Base-by-base conservation (phyloP, 78 protist genomes). In the Dictyostelium brefeldianum region DNA sequence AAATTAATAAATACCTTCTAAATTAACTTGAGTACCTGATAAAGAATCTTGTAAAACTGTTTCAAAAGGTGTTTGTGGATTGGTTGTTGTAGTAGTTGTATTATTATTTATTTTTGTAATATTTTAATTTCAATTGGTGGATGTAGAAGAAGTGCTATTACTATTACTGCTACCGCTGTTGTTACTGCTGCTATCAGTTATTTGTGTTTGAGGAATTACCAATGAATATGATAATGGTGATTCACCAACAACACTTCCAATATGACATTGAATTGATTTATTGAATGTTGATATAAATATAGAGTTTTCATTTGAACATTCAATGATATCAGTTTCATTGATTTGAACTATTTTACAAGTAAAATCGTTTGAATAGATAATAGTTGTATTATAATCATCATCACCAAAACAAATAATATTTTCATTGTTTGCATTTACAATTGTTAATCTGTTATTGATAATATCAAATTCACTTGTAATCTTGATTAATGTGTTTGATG, bases 1-100 rank as follows among this genome's bases (percentile, higher is more conserved):
- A 56, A 56, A 20, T 41, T 43, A 25, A 71, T 71, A 71, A 41
- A 25, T 71, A 71, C 79, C 79, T 71, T 71, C 79, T 4, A 5
- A 25, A 20, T 31, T n/a, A 31, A 71, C 53, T 43, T 71, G 48
- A n/a, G 79, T 71, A 20, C 79, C 79, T 41, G 36, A 51, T 9
- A 47, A 12, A 41, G 79, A 71, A 25, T 41, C n/a, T 43, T 71
- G 47, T 43, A 71, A 43, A 43, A 31, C 43, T 31, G 29, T 9
- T 41, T 41, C 47, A 29, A 71, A 71, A 20, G 79, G 79, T n/a
- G n/a, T n/a, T n/a, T n/a, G n/a, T n/a, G n/a, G n/a, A n/a, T n/a
- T n/a, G n/a, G n/a, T n/a, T n/a, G n/a, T n/a, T 41, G 83, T 12
- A 4, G 46, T 53, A 1, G 82, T 29, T 25, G 82, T 51, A 12